phyloP scores from a whole-genome alignment of 1,284 basidiomycete genomes.

The Ceratorhiza oryzae-sativae region DNA sequence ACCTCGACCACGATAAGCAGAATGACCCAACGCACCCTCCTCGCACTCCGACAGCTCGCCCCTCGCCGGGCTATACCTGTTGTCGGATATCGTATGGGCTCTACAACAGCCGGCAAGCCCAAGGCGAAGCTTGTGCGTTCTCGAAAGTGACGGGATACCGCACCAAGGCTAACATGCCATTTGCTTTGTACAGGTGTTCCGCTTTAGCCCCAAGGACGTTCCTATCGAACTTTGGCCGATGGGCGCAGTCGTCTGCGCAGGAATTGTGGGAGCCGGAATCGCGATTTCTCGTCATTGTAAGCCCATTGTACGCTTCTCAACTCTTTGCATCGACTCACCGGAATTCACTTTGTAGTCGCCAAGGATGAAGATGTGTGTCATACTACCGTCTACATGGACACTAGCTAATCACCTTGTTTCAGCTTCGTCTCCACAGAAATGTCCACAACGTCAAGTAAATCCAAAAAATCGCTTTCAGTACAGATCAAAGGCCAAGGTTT shows the following conservation, averaged over 20 bases:
- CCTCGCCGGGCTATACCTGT: background rate
- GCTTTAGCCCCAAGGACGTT: slow-evolving; percentile 39
- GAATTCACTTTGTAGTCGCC: slow-evolving; percentile 12
- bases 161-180: background rate
- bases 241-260: slow-evolving; percentile 36
- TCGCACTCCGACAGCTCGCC: slow-evolving; percentile 20
- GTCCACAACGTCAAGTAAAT: background rate
- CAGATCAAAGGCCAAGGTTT: background rate
- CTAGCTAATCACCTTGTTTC: slow-evolving; percentile 17
- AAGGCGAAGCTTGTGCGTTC: slow-evolving; percentile 32
- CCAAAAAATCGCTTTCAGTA: background rate
- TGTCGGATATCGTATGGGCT: slow-evolving; percentile 22
- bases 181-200: slow-evolving; percentile 26
- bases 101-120: slow-evolving; percentile 1
- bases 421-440: slow-evolving; percentile 27
- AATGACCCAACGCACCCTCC: slow-evolving; percentile 26
- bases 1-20: slow-evolving; percentile 7
- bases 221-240: slow-evolving; percentile 41
- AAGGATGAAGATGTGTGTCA: slow-evolving; percentile 36
- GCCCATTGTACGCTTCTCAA: background rate
- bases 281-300: slow-evolving; percentile 40
- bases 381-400: background rate
- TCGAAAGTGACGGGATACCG: background rate
- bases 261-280: slow-evolving; percentile 37
- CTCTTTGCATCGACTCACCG: background rate